Evolutionary conservation across 108 stramenopile species (phyloP).

Genomic region (Nitzschia sp.): DNA sequence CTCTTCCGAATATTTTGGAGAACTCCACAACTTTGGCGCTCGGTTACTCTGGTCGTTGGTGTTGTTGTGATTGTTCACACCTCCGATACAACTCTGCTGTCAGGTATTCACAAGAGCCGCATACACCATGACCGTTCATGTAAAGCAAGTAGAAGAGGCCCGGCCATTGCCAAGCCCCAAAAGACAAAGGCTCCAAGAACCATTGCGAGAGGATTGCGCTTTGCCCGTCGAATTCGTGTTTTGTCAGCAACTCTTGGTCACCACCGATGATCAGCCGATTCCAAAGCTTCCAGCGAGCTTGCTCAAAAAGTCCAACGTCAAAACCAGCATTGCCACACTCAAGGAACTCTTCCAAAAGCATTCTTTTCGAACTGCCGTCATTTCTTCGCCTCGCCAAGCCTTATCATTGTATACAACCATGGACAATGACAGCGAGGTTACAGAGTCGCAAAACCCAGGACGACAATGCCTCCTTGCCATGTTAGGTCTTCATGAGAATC

Average conservation of each 20-base stretch:
- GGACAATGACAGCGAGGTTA: slow-evolving; percentile 7
- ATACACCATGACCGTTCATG: background rate
- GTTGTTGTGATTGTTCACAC: too few species aligned
- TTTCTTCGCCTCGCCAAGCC: slow-evolving; percentile 50
- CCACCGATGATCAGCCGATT: background rate
- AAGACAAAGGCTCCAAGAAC: background rate
- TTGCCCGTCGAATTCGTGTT: slow-evolving; percentile 2
- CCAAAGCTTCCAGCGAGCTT: slow-evolving; percentile 7
- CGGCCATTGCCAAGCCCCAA: slow-evolving; percentile 7
- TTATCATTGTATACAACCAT: slow-evolving; percentile 54
- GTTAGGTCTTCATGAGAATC: slow-evolving; percentile 56
- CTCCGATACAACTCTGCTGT: too few species aligned
- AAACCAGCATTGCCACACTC: slow-evolving; percentile 20
- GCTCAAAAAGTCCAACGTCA: background rate
- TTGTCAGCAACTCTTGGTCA: slow-evolving; percentile 2
- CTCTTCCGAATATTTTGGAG: too few species aligned
- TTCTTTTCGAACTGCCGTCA: slow-evolving; percentile 52
- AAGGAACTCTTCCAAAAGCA: slow-evolving; percentile 24
- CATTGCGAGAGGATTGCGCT: background rate
- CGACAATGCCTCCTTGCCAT: slow-evolving; percentile 39
- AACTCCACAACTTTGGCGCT: too few species aligned
- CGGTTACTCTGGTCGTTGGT: too few species aligned
- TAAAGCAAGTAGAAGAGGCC: background rate
- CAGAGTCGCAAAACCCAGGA: slow-evolving; percentile 27
- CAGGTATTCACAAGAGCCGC: too few species aligned